These are phyloP conservation scores for Tagetes patula DNA, from an alignment of 129 eudicot genomes.

Conservation along the genomic window DNA sequence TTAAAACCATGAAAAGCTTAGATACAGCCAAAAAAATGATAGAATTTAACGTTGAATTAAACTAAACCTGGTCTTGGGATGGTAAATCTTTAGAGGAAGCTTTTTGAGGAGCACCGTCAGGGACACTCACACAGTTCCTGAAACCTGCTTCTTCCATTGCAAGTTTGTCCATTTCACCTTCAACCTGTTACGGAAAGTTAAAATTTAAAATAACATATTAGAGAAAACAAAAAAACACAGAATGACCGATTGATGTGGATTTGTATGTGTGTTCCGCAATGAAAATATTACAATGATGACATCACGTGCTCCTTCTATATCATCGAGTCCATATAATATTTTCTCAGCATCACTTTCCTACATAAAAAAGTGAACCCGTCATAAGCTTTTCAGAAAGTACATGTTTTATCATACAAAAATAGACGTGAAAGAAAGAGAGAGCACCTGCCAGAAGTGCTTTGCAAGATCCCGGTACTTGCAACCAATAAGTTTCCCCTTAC, in stretches of 20 bases:
- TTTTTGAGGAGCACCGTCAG: constrained; percentile 89
- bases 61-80: constrained; percentile 36
- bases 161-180: constrained; percentile 98
- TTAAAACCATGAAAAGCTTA: neutral
- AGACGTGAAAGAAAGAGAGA: neutral
- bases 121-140: constrained; percentile 91
- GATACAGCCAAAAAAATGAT: neutral
- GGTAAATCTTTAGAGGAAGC: constrained; percentile 74
- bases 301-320: constrained; percentile 71
- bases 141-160: constrained; percentile 98
- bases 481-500: constrained; percentile 50
- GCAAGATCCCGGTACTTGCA: constrained; percentile 63
- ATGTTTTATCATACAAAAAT: constrained; percentile 1
- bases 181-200: constrained; percentile 53
- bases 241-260: neutral
- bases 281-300: constrained; percentile 70
- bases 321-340: constrained; percentile 89
- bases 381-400: neutral
- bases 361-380: constrained; percentile 22
- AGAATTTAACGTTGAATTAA: neutral
- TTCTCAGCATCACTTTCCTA: constrained; percentile 79
- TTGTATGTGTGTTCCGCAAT: constrained; percentile 9
- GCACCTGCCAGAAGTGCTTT: constrained; percentile 77
- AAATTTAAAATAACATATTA: neutral
- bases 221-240: neutral